Evolutionary conservation across 1,139 yeast genomes (phyloP), one percentile per base, ranked within the genome.

Genomic region (Yamadazyma dushanensis): DNA sequence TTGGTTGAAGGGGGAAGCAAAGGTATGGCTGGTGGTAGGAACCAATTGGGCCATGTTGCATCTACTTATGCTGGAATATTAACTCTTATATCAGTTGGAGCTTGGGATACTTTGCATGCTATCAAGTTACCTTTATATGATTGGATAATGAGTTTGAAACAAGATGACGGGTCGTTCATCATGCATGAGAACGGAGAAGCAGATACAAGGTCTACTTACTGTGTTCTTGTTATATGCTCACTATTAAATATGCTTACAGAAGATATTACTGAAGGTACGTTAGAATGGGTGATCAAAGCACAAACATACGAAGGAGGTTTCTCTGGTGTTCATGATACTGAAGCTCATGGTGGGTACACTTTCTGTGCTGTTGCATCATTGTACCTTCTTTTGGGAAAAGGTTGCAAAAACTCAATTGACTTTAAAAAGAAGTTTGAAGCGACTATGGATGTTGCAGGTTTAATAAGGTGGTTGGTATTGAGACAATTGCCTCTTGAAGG

Each of bases 321-420:
- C 61, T 86, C 92, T 1, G 96, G 95, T 1, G 67, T 70, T 8
- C 90, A 95, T 0, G 64, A 63, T 8, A 82, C 86, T 34, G 99
- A 94, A 57, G 97, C 97, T 0, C 99, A 94, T 56, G 98, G 97
- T 2, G 99, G 98, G 0, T 92, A 92, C 57, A 80, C 97, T 0
- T 94, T 77, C 54, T 92, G 98, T 64, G 95, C 92, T 0, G 61
- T 87, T 7, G 96, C 96, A 0, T 73, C 86, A 8, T 63, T 86
- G 31, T 73, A 79, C 45, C 50, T 83, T 3, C 40, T 66, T 3
- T 50, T 77, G 18, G 66, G 68, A 38, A 43, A 29, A 8, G 31
- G 21, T 16, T 26, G 36, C 18, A 10, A 22, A 8, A 9, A 14
- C 18, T 65, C 37, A 26, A 41, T 16, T 3, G 61, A 54, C 5